Evolutionary conservation across 2,329 filamentous ascomycete species (phyloP).

Genomic region (Aspergillus sp.): DNA sequence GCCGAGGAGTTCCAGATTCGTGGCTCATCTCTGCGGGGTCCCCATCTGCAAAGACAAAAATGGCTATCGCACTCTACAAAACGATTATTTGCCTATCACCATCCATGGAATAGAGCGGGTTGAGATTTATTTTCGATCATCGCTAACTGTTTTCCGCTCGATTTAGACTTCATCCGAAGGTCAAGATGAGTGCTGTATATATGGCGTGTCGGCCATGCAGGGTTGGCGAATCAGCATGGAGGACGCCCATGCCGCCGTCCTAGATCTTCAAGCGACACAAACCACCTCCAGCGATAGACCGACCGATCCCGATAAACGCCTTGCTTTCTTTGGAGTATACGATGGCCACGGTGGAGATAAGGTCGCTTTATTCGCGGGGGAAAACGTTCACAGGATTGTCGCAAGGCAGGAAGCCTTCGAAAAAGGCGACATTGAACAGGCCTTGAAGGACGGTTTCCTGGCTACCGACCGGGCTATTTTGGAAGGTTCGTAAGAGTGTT

Average conservation of each 20-base stretch:
- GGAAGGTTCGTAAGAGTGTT: constrained; percentile 68
- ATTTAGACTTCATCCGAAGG: constrained; percentile 81
- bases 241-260: constrained; percentile 86
- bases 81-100: constrained; percentile 8
- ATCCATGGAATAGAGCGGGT: background rate
- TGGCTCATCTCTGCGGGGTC: constrained; percentile 17
- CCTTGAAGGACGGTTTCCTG: constrained; percentile 94
- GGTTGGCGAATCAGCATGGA: constrained; percentile 99
- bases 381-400: constrained; percentile 91
- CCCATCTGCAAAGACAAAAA: constrained; percentile 10
- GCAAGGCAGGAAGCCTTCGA: constrained; percentile 94
- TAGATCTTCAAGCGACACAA: constrained; percentile 76
- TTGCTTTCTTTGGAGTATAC: constrained; percentile 97
- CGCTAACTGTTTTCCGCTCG: constrained; percentile 18
- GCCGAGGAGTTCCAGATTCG: constrained; percentile 12
- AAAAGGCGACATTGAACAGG: constrained; percentile 88
- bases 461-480: constrained; percentile 95
- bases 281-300: constrained; percentile 57
- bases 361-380: constrained; percentile 89
- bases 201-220: constrained; percentile 97
- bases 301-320: constrained; percentile 69
- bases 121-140: constrained; percentile 1
- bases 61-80: background rate
- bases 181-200: constrained; percentile 90
- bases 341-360: constrained; percentile 98